A percentile compares a stretch with the other conserved stretches of the same genome.
These are phyloP conservation scores for Chaetoceros muelleri DNA, from an alignment of 108 stramenopile species.

Conservation along the genomic window DNA sequence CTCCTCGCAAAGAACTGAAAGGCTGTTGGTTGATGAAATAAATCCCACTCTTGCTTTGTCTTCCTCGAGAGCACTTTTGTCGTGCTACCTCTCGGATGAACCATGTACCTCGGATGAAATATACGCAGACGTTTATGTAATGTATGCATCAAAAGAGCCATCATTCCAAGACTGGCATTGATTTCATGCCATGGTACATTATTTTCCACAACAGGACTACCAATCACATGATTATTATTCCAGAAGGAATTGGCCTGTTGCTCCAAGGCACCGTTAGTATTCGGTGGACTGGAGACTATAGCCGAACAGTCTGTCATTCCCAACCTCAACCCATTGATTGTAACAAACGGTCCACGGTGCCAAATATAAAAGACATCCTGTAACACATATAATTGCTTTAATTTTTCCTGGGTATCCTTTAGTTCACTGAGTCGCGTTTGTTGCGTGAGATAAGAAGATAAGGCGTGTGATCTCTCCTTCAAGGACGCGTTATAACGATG, in stretches of 20 bases:
- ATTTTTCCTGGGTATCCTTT: background rate
- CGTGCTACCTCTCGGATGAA: conserved; percentile 50
- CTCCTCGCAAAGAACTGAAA: conserved; percentile 47
- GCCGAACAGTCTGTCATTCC: conserved; percentile 16
- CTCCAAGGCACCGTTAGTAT: background rate
- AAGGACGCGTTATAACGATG: background rate
- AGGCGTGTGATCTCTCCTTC: background rate
- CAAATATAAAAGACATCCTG: conserved; percentile 77
- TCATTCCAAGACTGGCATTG: conserved; percentile 71
- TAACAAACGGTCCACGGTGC: conserved; percentile 69
- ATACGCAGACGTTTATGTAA: conserved; percentile 23
- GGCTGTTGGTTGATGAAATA: conserved; percentile 1
- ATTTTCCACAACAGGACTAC: background rate
- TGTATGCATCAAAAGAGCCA: conserved; percentile 49
- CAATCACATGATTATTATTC: background rate
- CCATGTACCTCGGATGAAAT: conserved; percentile 21
- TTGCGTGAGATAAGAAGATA: background rate
- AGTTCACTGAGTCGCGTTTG: background rate
- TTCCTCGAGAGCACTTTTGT: conserved; percentile 62
- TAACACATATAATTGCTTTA: conserved; percentile 44
- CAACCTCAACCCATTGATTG: conserved; percentile 70
- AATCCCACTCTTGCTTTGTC: conserved; percentile 6
- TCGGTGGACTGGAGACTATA: background rate
- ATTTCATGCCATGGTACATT: conserved; percentile 68
- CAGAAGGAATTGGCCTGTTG: background rate